Evolutionary conservation across 1,284 basidiomycete species (phyloP).

Genomic region (Papiliotrema terrestris): DNA sequence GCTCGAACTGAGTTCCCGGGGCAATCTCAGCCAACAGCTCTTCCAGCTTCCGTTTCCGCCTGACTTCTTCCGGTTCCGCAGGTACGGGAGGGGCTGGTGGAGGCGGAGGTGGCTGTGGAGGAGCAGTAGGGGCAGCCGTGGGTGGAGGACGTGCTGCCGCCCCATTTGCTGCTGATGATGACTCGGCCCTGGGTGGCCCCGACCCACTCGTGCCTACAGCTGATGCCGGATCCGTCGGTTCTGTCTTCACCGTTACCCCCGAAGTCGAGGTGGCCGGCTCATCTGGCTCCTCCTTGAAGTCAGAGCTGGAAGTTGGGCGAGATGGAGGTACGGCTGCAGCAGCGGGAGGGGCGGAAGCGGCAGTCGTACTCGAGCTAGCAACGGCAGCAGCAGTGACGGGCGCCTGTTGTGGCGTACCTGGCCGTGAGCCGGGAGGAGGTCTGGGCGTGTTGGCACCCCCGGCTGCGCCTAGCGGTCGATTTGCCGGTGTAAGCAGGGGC

Average conservation of each 20-base stretch:
- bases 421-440: not conserved
- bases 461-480: not conserved
- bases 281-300: no score
- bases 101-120: constrained; percentile 3
- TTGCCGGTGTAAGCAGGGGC: not conserved
- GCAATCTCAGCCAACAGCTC: constrained; percentile 32
- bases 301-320: no score
- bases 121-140: not conserved
- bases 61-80: constrained; percentile 26
- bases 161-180: not conserved
- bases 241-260: no score
- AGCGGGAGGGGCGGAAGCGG: not conserved
- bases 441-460: not conserved
- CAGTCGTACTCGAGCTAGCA: not conserved
- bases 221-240: no score
- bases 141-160: not conserved
- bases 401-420: not conserved
- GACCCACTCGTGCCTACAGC: no score
- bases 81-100: constrained; percentile 15
- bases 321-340: not conserved
- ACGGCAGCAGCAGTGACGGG: not conserved
- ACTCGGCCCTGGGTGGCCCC: no score
- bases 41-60: constrained; percentile 35
- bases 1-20: constrained; percentile 35
- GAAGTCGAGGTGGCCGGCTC: no score